phyloP scores from a whole-genome alignment of 495 filamentous ascomycete species.

The Terfezia claveryi region DNA sequence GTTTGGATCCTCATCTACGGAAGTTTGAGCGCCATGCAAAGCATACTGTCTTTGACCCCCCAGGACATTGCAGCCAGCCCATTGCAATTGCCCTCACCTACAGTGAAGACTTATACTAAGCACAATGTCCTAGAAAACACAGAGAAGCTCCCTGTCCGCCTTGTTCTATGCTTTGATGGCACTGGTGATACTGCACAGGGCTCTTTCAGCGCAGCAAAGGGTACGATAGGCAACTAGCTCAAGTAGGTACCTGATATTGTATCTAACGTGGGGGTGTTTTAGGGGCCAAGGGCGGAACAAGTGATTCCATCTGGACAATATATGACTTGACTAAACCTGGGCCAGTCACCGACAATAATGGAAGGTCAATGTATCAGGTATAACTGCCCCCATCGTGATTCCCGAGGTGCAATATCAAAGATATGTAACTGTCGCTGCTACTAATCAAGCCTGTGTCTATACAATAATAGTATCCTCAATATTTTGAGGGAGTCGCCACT shows the following conservation, averaged over 20 bases:
- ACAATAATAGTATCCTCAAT: slow-evolving; percentile 1
- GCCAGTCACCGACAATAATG: not conserved
- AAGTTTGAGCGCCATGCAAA: no score
- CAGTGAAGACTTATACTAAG: not conserved
- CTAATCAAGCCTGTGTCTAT: no score
- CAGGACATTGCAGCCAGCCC: no score
- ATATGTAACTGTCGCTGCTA: no score
- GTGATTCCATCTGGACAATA: slow-evolving; percentile 4
- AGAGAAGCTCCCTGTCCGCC: slow-evolving; percentile 2
- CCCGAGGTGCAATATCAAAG: no score
- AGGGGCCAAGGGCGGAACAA: slow-evolving; percentile 1
- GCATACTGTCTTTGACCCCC: no score
- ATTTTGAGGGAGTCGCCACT: slow-evolving; percentile 5
- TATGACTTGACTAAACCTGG: slow-evolving; percentile 3
- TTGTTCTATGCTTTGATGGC: slow-evolving; percentile 7
- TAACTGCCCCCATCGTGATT: not conserved
- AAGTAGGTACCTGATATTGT: no score
- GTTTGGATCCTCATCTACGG: no score
- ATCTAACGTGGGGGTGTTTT: not conserved
- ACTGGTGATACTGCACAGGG: slow-evolving; percentile 5
- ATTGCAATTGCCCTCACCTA: no score
- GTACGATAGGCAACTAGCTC: not conserved
- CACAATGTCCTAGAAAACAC: not conserved
- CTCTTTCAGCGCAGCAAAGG: slow-evolving; percentile 1
- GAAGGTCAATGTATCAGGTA: slow-evolving; percentile 5